These are phyloP conservation scores for Fusarium domesticum DNA, from an alignment of 2,329 filamentous ascomycete species.

Conservation along the genomic window DNA sequence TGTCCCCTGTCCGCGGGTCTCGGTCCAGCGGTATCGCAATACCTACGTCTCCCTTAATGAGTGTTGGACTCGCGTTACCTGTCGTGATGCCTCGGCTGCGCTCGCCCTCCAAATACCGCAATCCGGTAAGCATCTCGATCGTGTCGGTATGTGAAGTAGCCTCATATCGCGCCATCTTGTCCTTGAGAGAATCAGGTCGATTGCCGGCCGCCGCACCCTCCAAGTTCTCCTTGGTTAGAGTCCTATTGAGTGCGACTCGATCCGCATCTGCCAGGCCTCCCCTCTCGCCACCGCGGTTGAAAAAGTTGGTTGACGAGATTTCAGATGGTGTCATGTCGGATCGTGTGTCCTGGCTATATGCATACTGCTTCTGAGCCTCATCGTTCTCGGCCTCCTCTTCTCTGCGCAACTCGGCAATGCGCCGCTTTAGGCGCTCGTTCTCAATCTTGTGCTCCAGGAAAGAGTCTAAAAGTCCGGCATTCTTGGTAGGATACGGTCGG, in stretches of 20 bases:
- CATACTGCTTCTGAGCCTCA: constrained; percentile 60
- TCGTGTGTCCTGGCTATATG: constrained; percentile 54
- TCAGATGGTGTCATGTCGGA: constrained; percentile 54
- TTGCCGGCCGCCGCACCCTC: constrained; percentile 66
- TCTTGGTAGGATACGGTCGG: constrained; percentile 84
- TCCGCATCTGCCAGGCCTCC: constrained; percentile 63
- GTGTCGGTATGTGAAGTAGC: constrained; percentile 74
- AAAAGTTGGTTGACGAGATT: constrained; percentile 36
- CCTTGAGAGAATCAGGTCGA: constrained; percentile 71
- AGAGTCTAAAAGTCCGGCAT: constrained; percentile 79
- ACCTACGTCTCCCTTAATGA: constrained; percentile 82
- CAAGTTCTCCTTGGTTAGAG: constrained; percentile 75
- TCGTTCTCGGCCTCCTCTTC: constrained; percentile 82
- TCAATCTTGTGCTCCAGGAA: constrained; percentile 97
- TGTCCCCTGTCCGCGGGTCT: constrained; percentile 67
- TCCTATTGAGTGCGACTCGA: constrained; percentile 60
- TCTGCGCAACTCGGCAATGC: constrained; percentile 78
- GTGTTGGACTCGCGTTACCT: constrained; percentile 72
- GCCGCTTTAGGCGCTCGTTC: constrained; percentile 80
- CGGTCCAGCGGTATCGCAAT: constrained; percentile 81
- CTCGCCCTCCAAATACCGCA: constrained; percentile 86
- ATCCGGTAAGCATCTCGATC: constrained; percentile 88
- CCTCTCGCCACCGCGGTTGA: constrained; percentile 38
- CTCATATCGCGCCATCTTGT: constrained; percentile 83
- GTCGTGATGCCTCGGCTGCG: constrained; percentile 84